Evolutionary conservation across 805 yeast genomes (phyloP).

Genomic region (Kockiozyma suomiensis): DNA sequence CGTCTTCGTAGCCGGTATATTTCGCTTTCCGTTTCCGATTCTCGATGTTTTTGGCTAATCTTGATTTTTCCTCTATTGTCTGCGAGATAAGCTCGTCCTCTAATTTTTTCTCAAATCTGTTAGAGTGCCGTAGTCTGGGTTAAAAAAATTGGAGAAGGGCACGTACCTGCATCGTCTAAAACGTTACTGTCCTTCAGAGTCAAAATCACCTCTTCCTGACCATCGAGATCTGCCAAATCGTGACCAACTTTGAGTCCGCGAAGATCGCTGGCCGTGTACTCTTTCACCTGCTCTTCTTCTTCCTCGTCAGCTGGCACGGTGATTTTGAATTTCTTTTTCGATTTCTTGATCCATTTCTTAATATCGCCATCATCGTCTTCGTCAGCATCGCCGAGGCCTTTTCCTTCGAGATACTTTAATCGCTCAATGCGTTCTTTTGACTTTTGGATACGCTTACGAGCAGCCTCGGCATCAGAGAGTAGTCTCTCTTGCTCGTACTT

Average conservation of each 20-base stretch:
- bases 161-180: slow-evolving; percentile 43
- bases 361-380: slow-evolving; percentile 42
- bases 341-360: slow-evolving; percentile 48
- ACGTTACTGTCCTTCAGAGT: slow-evolving; percentile 58
- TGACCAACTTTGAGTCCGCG: slow-evolving; percentile 52
- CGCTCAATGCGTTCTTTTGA: slow-evolving; percentile 36
- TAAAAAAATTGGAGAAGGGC: slow-evolving; percentile 34
- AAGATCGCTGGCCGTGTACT: slow-evolving; percentile 41
- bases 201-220: slow-evolving; percentile 51
- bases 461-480: slow-evolving; percentile 38
- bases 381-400: slow-evolving; percentile 36
- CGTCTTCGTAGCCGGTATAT: slow-evolving; percentile 35
- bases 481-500: slow-evolving; percentile 43
- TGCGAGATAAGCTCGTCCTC: slow-evolving; percentile 49
- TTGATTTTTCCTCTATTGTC: slow-evolving; percentile 43
- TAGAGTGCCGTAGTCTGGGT: slow-evolving; percentile 32
- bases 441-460: slow-evolving; percentile 34
- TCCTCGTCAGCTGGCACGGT: slow-evolving; percentile 17
- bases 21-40: slow-evolving; percentile 22
- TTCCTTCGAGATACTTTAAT: slow-evolving; percentile 36
- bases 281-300: slow-evolving; percentile 12
- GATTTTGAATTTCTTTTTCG: slow-evolving; percentile 32
- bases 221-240: slow-evolving; percentile 46
- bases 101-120: slow-evolving; percentile 28
- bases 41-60: slow-evolving; percentile 38